Conservation (phyloP, 1,284 basidiomycete genomes). For the Cryptococcus sp. region DNA sequence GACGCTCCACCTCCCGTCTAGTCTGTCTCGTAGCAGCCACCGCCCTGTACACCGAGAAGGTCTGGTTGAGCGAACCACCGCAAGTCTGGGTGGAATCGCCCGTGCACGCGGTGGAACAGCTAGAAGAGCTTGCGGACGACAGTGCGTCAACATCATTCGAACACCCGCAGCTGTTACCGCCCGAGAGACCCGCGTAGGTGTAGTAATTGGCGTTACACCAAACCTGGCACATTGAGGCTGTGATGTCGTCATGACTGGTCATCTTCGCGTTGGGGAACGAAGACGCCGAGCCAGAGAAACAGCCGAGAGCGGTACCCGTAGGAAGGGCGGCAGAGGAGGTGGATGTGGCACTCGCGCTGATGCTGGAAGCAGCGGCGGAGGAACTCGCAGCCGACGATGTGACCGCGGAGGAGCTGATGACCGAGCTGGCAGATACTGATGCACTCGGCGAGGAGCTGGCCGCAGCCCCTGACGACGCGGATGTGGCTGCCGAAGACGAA, state of each 20-base stretch:
- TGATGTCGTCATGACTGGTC: constrained; percentile 24
- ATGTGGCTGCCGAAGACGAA: not conserved
- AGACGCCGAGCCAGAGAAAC: constrained; percentile 16
- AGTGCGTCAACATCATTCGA: constrained; percentile 21
- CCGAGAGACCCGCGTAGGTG: constrained; percentile 22
- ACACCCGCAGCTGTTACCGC: constrained; percentile 31
- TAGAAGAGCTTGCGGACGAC: constrained; percentile 4
- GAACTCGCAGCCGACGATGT: not conserved
- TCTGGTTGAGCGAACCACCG: constrained; percentile 19
- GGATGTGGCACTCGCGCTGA: constrained; percentile 6
- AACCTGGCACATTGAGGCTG: constrained; percentile 27
- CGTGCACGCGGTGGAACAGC: constrained; percentile 29
- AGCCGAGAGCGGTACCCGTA: constrained; percentile 19
- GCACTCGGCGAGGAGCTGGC: not conserved
- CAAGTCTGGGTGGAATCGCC: constrained; percentile 28
- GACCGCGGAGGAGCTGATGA: not conserved
- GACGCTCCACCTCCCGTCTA: not conserved
- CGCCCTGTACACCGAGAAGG: constrained; percentile 12
- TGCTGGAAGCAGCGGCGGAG: not conserved
- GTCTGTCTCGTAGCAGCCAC: constrained; percentile 1
- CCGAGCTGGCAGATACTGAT: not conserved
- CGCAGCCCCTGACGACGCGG: not conserved
- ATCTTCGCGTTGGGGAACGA: constrained; percentile 20
- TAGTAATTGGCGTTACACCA: constrained; percentile 35
- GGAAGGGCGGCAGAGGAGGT: constrained; percentile 15